phyloP scores from a whole-genome alignment of 345 rosid genomes.

The Psidium guajava region DNA sequence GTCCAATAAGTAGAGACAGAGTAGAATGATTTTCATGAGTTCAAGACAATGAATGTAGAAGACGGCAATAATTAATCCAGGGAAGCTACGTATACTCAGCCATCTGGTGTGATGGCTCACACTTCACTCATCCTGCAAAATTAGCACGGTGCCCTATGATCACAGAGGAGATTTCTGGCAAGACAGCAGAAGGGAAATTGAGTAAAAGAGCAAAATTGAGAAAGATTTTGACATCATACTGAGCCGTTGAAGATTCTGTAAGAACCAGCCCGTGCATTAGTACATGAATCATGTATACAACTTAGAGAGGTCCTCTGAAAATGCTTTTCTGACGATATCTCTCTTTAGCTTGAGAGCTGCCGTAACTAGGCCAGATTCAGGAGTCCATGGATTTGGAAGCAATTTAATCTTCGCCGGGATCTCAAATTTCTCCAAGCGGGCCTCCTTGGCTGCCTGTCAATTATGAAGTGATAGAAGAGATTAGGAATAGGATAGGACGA shows the following conservation, averaged over 20 bases:
- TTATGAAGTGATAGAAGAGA: not conserved
- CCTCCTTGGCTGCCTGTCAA: slow-evolving; percentile 62
- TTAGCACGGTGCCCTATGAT: not conserved
- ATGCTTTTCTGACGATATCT: slow-evolving; percentile 63
- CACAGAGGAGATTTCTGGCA: not conserved
- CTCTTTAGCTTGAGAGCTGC: slow-evolving; percentile 95
- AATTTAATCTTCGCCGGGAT: slow-evolving; percentile 79
- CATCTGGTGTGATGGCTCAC: not conserved
- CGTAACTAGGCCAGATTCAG: slow-evolving; percentile 87
- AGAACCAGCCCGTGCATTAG: not conserved
- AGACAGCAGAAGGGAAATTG: not conserved
- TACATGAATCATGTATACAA: slow-evolving; percentile 32
- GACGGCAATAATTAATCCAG: not conserved
- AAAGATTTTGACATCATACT: not conserved
- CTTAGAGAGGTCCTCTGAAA: slow-evolving; percentile 60
- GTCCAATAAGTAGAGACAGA: not conserved
- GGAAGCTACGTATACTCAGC: not conserved
- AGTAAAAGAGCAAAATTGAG: not conserved
- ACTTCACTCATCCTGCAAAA: not conserved
- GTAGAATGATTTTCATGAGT: not conserved
- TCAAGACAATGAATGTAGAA: not conserved
- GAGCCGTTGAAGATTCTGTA: not conserved
- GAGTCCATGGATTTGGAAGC: slow-evolving; percentile 82
- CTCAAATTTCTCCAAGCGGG: slow-evolving; percentile 78
- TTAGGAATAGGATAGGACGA: not conserved